phyloP scores from a whole-genome alignment of 768 basidiomycete genomes.

The Vararia minispora region DNA sequence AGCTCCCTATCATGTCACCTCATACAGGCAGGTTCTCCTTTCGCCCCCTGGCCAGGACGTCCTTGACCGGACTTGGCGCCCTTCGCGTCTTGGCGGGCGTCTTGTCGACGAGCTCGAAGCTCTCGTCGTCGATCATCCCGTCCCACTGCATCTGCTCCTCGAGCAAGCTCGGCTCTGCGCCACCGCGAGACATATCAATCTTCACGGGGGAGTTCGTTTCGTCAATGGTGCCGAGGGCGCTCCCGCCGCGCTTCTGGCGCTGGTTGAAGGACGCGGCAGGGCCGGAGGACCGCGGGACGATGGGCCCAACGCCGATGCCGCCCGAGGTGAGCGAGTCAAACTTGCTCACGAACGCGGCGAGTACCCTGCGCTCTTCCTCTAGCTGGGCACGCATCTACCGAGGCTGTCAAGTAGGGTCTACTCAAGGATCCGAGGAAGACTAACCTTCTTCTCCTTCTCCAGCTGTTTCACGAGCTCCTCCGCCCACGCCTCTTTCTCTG shows the following conservation, averaged over 20 bases:
- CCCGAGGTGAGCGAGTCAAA: constrained; percentile 64
- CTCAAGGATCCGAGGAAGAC: constrained; percentile 9
- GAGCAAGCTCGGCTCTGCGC: constrained; percentile 22
- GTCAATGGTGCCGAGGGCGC: constrained; percentile 16
- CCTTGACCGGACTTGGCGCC: constrained; percentile 19
- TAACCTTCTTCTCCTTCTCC: constrained; percentile 67
- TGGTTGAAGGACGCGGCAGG: too few relatives aligned
- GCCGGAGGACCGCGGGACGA: too few relatives aligned
- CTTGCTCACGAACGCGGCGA: constrained; percentile 72
- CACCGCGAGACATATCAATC: constrained; percentile 23
- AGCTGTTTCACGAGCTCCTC: constrained; percentile 63
- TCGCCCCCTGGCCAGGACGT: constrained; percentile 18
- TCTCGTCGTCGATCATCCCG: constrained; percentile 19
- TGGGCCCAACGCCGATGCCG: constrained; percentile 23
- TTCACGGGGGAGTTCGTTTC: constrained; percentile 42
- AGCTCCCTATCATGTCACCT: background rate
- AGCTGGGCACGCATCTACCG: constrained; percentile 44
- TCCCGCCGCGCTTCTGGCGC: constrained; percentile 1
- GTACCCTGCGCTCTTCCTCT: constrained; percentile 68
- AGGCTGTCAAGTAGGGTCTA: too few relatives aligned
- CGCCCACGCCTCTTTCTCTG: constrained; percentile 66
- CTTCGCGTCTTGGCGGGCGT: constrained; percentile 14
- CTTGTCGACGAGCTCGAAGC: constrained; percentile 21
- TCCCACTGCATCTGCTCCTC: constrained; percentile 28
- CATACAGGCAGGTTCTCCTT: constrained; percentile 36